phyloP scores from a whole-genome alignment of 2,329 filamentous ascomycete species.

The Alternaria hordeiaustralica region DNA sequence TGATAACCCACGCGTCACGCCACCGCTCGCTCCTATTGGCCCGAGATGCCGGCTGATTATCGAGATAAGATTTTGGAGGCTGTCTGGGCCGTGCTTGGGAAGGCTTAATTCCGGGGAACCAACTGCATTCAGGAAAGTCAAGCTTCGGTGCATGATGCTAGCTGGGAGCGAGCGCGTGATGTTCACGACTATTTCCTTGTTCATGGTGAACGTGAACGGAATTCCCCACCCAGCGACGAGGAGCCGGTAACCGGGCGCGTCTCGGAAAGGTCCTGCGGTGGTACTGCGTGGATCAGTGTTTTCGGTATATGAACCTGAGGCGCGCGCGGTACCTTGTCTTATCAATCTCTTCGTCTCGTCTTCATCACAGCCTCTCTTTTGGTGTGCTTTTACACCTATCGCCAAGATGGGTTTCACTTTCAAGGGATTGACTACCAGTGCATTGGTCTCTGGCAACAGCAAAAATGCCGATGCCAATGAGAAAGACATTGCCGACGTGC shows the following conservation, averaged over 20 bases:
- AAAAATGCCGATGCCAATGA: conserved; percentile 20
- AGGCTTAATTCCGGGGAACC: conserved; percentile 27
- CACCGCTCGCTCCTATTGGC: conserved; percentile 17
- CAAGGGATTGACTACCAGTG: conserved; percentile 38
- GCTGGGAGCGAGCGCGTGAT: conserved; percentile 13
- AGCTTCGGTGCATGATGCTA: conserved; percentile 18
- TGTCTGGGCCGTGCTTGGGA: conserved; percentile 27
- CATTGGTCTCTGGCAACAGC: conserved; percentile 29
- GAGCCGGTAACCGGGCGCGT: conserved; percentile 18
- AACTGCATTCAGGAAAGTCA: conserved; percentile 14
- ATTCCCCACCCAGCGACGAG: conserved; percentile 17
- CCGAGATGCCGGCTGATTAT: conserved; percentile 25
- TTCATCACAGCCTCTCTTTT: conserved; percentile 6
- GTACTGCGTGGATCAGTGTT: conserved; percentile 13
- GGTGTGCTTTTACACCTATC: neutral
- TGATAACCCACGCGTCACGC: conserved; percentile 25
- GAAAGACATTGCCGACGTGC: conserved; percentile 37
- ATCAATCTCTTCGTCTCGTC: conserved; percentile 30
- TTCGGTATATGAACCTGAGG: conserved; percentile 28
- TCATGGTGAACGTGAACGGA: conserved; percentile 8
- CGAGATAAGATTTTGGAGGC: conserved; percentile 32
- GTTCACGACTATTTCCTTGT: conserved; percentile 12
- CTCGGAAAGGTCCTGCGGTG: conserved; percentile 9
- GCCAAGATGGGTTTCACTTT: conserved; percentile 41
- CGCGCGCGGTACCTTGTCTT: conserved; percentile 28